Conservation (phyloP, 176 grass and related monocot genomes). For the Melocanna baccifera region DNA sequence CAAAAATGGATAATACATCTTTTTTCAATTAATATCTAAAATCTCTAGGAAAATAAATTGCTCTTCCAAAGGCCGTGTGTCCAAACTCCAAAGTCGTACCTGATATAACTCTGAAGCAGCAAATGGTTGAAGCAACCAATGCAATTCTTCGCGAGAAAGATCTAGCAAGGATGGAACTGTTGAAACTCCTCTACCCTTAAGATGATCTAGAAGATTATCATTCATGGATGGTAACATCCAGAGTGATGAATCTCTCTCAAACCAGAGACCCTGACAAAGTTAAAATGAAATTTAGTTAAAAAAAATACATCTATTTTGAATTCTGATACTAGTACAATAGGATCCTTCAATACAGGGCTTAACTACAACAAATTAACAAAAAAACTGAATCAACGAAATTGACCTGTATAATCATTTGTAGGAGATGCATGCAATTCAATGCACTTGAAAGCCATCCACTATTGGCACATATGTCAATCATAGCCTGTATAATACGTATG, state of each 20-base stretch:
- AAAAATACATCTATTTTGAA: conserved; percentile 14
- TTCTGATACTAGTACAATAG: background rate
- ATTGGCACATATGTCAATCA: conserved; percentile 98
- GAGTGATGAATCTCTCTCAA: conserved; percentile 82
- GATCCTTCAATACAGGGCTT: background rate
- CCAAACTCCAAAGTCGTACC: conserved; percentile 48
- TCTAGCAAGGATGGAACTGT: conserved; percentile 51
- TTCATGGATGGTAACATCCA: conserved; percentile 94
- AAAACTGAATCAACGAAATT: conserved; percentile 21
- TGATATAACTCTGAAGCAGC: conserved; percentile 58
- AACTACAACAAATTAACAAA: background rate
- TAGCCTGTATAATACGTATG: conserved; percentile 94
- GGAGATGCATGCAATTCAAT: conserved; percentile 88
- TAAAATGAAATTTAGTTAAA: background rate
- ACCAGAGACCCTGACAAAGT: conserved; percentile 76
- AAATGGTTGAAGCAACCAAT: conserved; percentile 55
- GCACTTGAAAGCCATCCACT: conserved; percentile 93
- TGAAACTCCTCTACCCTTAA: conserved; percentile 58
- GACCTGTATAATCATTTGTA: conserved; percentile 99
- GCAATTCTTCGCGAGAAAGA: conserved; percentile 65
- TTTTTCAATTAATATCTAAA: conserved; percentile 9
- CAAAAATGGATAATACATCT: background rate
- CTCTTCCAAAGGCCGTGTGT: conserved; percentile 12
- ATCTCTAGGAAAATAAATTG: conserved; percentile 9
- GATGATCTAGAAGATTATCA: conserved; percentile 62